These are phyloP conservation scores for Eucalyptus viminalis DNA, from an alignment of 345 rosid species.

Conservation along the genomic window DNA sequence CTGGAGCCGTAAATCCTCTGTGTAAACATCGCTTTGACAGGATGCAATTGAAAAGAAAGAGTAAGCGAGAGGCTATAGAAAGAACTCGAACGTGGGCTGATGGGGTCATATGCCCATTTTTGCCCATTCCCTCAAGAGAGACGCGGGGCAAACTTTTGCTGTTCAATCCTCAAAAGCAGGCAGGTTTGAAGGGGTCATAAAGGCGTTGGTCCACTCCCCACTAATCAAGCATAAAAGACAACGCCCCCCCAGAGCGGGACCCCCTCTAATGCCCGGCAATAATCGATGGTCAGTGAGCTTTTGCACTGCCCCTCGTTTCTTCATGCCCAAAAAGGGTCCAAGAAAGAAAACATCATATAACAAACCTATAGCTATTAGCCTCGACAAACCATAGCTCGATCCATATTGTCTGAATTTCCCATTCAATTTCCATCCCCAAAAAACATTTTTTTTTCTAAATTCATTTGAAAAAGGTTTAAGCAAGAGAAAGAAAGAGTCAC, in stretches of 20 bases:
- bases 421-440: not conserved
- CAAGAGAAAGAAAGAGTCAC: not conserved
- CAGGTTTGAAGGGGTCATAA: not conserved
- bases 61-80: not conserved
- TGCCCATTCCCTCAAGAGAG: not conserved
- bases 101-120: not conserved
- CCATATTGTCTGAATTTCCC: not conserved
- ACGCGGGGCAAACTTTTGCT: not conserved
- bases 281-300: not conserved
- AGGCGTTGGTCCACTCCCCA: not conserved
- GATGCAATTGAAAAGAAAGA: not conserved
- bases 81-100: not conserved
- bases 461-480: not conserved
- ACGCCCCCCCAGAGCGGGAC: not conserved
- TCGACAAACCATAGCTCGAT: not conserved
- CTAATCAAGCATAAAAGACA: not conserved
- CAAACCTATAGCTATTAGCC: not conserved
- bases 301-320: not conserved
- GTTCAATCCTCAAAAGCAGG: not conserved
- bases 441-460: fast-evolving
- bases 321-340: not conserved
- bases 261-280: not conserved
- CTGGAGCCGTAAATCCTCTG: not conserved
- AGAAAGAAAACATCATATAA: not conserved
- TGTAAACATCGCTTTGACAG: not conserved